Percentiles rank a stretch among this genome's conserved stretches.
phyloP scores from a whole-genome alignment of 1,284 basidiomycete genomes.

The Tilletia setariae region DNA sequence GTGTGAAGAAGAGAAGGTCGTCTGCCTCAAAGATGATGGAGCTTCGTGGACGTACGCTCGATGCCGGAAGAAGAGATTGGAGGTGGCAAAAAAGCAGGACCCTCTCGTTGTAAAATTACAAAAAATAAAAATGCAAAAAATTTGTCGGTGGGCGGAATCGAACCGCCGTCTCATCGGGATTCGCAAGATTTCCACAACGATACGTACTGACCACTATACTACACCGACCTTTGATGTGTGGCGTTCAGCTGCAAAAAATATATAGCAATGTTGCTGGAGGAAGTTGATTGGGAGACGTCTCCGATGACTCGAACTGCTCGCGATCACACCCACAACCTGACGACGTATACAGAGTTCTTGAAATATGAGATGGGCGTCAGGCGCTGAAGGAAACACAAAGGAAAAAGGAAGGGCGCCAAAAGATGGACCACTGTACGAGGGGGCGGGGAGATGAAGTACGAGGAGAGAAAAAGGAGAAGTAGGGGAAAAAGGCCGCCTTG shows the following conservation, averaged over 20 bases:
- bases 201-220: slow-evolving; percentile 37
- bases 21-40: no score
- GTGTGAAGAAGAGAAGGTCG: no score
- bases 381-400: neutral
- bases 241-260: neutral
- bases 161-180: slow-evolving; percentile 33
- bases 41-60: no score
- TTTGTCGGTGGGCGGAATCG: slow-evolving; percentile 33
- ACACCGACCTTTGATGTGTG: slow-evolving; percentile 21
- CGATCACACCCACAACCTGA: no score
- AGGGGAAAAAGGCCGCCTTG: neutral
- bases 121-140: slow-evolving; percentile 15
- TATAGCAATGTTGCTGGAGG: neutral
- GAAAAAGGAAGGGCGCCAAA: neutral
- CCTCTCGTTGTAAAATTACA: neutral
- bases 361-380: neutral
- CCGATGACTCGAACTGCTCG: no score
- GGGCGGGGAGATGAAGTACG: neutral
- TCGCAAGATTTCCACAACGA: slow-evolving; percentile 27
- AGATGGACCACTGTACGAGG: neutral
- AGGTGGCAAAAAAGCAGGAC: no score
- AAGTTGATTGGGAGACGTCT: no score
- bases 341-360: neutral
- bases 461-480: slow-evolving; percentile 4
- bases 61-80: no score